Evolutionary conservation across 441 rosid species (phyloP).

Genomic region (Biscutella auriculata): DNA sequence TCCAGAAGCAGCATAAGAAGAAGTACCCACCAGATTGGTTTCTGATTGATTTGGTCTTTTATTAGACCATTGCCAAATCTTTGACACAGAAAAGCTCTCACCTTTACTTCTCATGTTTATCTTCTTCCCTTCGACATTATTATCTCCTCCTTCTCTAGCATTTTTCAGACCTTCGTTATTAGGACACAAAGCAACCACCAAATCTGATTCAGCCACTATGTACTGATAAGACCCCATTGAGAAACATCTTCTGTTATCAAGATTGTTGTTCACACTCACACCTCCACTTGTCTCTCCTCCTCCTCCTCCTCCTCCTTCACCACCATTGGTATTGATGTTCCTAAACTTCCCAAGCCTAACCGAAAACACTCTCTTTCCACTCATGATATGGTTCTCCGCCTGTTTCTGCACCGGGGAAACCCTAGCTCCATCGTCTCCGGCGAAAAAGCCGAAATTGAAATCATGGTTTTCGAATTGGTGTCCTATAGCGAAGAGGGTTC

Average conservation of each 20-base stretch:
- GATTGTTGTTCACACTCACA: conserved; percentile 33
- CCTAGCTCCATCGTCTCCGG: conserved; percentile 38
- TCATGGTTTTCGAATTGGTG: conserved; percentile 36
- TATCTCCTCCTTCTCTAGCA: conserved; percentile 34
- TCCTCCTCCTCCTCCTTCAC: conserved; percentile 9
- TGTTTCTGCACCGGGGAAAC: conserved; percentile 34
- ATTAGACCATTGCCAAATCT: conserved; percentile 67
- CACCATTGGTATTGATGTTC: conserved; percentile 25
- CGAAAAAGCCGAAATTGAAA: conserved; percentile 30
- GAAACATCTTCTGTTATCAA: conserved; percentile 60
- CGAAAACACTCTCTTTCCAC: conserved; percentile 59
- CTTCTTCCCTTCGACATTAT: conserved; percentile 46
- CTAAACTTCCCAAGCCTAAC: conserved; percentile 63
- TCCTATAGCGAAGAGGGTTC: conserved; percentile 35
- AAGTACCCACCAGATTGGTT: conserved; percentile 25
- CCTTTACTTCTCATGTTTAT: conserved; percentile 47
- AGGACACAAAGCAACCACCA: conserved; percentile 41
- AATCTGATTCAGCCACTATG: conserved; percentile 55
- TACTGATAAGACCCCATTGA: conserved; percentile 65
- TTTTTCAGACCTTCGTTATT: conserved; percentile 25
- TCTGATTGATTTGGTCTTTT: conserved; percentile 45
- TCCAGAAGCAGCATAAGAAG: conserved; percentile 21
- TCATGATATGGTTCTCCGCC: conserved; percentile 34
- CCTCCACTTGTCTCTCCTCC: conserved; percentile 29
- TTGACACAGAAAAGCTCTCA: conserved; percentile 72